Conservation (phyloP, 2,329 filamentous ascomycete genomes). For the Neofusicoccum sp. region DNA sequence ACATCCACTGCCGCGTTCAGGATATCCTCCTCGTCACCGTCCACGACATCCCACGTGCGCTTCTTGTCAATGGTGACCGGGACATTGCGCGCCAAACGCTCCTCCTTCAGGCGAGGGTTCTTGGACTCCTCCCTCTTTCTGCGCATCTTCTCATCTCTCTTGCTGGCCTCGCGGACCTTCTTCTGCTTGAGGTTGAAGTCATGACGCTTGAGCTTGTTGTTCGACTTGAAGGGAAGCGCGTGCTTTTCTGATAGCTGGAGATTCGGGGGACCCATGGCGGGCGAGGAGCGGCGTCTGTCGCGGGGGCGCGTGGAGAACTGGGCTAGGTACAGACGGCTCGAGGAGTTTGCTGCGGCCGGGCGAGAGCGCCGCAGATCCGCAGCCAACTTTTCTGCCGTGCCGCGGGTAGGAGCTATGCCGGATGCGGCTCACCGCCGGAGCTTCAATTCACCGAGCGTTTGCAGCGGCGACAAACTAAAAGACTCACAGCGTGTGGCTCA, state of each 20-base stretch:
- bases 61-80: conserved; percentile 82
- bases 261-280: conserved; percentile 51
- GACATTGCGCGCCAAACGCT: conserved; percentile 74
- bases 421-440: conserved; percentile 9
- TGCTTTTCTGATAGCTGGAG: conserved; percentile 45
- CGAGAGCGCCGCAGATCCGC: conserved; percentile 4
- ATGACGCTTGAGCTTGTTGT: conserved; percentile 78
- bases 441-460: conserved; percentile 1
- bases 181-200: conserved; percentile 78
- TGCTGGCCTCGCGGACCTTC: conserved; percentile 68
- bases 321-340: background rate
- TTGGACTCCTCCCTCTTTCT: conserved; percentile 83
- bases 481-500: conserved; percentile 1
- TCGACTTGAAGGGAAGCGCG: conserved; percentile 54
- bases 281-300: background rate
- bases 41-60: conserved; percentile 25
- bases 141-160: conserved; percentile 72
- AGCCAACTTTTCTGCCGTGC: conserved; percentile 16
- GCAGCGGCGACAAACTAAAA: conserved; percentile 7
- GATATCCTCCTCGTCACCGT: conserved; percentile 24
- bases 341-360: background rate
- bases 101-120: conserved; percentile 71
- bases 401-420: conserved; percentile 3
- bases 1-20: conserved; percentile 47
- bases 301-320: background rate